Conservation (phyloP, 2,329 filamentous ascomycete species). For the Penicillium sp. region DNA sequence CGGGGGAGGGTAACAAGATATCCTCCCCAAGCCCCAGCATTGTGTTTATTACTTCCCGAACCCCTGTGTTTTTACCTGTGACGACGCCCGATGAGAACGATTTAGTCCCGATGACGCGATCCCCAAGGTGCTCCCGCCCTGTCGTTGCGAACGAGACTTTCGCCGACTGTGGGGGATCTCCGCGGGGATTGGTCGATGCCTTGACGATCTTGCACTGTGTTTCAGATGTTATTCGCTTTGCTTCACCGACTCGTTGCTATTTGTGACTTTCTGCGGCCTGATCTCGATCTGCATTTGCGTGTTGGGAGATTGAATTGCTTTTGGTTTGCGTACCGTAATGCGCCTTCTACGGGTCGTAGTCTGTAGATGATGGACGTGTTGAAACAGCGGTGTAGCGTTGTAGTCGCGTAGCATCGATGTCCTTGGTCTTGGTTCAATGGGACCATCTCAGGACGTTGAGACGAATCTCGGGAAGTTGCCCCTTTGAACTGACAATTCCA, state of each 20-base stretch:
- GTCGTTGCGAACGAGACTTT: neutral
- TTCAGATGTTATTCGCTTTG: slow-evolving; percentile 1
- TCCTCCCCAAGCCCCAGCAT: neutral
- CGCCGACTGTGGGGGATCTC: neutral
- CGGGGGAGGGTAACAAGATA: neutral
- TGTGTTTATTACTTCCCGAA: neutral
- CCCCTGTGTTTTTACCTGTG: neutral
- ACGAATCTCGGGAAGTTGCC: neutral
- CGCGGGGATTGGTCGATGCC: slow-evolving; percentile 16
- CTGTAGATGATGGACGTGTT: neutral
- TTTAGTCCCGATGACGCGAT: slow-evolving; percentile 31
- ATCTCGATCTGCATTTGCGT: slow-evolving; percentile 5
- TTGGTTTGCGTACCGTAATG: neutral
- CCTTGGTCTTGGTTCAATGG: neutral
- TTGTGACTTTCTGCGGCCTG: neutral
- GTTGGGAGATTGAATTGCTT: slow-evolving; percentile 8
- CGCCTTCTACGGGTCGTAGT: neutral
- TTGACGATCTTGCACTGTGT: slow-evolving; percentile 15
- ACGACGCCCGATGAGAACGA: slow-evolving; percentile 22
- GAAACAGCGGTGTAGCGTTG: neutral
- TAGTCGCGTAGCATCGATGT: neutral
- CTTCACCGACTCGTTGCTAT: slow-evolving; percentile 12
- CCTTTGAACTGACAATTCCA: neutral
- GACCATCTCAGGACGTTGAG: neutral
- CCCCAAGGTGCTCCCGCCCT: slow-evolving; percentile 3